A percentile compares a stretch with the other conserved stretches of the same genome.
phyloP scores from a whole-genome alignment of 2,329 filamentous ascomycete species.

The Emydomyces testavorans region DNA sequence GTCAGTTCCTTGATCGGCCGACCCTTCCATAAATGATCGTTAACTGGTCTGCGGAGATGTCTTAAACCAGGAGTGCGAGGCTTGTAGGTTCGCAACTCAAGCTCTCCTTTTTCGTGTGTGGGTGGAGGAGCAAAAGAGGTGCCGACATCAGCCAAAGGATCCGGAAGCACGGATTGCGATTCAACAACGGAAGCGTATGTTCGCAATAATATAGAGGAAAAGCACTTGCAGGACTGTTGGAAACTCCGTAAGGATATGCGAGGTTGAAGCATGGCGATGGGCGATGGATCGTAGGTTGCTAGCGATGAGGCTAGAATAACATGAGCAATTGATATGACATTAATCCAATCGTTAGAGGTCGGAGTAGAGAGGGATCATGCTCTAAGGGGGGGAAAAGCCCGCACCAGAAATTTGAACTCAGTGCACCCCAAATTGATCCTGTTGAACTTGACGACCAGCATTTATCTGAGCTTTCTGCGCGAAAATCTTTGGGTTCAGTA shows the following conservation, averaged over 20 bases:
- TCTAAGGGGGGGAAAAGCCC: no score
- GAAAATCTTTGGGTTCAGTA: conserved; percentile 5
- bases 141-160: conserved; percentile 12
- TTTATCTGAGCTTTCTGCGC: background rate
- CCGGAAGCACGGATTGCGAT: conserved; percentile 4
- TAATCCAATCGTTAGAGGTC: no score
- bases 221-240: conserved; percentile 39
- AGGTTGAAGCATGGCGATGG: conserved; percentile 52
- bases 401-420: background rate
- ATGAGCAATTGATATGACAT: background rate
- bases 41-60: conserved; percentile 83
- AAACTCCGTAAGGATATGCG: conserved; percentile 47
- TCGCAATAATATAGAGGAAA: conserved; percentile 37
- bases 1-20: conserved; percentile 72
- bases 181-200: conserved; percentile 40
- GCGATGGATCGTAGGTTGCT: background rate
- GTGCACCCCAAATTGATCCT: background rate
- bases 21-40: conserved; percentile 95
- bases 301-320: background rate
- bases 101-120: conserved; percentile 31
- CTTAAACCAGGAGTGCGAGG: conserved; percentile 85
- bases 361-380: no score
- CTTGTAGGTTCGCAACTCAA: conserved; percentile 70
- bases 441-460: background rate
- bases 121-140: conserved; percentile 38